Base-by-base conservation (phyloP, 148 eudicot species). In the Spergularia bocconei region DNA sequence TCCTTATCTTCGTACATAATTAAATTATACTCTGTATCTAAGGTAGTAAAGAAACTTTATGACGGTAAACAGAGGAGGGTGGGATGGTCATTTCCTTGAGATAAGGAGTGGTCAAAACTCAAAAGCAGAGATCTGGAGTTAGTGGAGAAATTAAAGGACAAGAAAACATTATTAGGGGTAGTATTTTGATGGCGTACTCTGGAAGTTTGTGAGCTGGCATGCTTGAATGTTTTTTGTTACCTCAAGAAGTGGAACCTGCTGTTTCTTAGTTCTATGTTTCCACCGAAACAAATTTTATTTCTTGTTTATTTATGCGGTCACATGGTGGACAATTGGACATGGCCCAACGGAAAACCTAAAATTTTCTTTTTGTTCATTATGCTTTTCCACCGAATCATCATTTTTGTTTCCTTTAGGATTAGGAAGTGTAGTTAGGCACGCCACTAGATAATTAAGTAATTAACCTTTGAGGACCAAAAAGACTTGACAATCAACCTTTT, bases 131-230 rank as follows among this genome's bases (percentile, higher is more conserved):
- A 64, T 65, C 52, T 54, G 68, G 17, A 77, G 38, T 65, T 64
- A 65, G 60, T 63, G 79, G 63, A 16, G 20, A 13, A 44, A 59
- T 51, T 33, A 48, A 23, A 25, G 75, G 29, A 41, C 23, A 58
- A 70, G 23, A 60, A 61, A 53, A 21, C 52, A 36, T 51, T 10
- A 70, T 62, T 62, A n/a, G 74, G 74, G 68, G 19, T 61, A 60
- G 23, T 60, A 25, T 29, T 54, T 10, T 39, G 17, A 69, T 59
- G 74, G 53, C 80, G 15, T 74, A 20, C 52, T 69, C 10, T 16
- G 15, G 69, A 60, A 21, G n/a, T 50, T 65, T 19, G 21, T 74
- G 75, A 69, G 70, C 75, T 79, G 81, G 72, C 38, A 58, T 66
- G 64, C 14, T 67, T 14, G 57, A 16, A 36, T 41, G 74, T 69